phyloP scores from a whole-genome alignment of 2,329 filamentous ascomycete genomes.

The Coniochaeta sp. region DNA sequence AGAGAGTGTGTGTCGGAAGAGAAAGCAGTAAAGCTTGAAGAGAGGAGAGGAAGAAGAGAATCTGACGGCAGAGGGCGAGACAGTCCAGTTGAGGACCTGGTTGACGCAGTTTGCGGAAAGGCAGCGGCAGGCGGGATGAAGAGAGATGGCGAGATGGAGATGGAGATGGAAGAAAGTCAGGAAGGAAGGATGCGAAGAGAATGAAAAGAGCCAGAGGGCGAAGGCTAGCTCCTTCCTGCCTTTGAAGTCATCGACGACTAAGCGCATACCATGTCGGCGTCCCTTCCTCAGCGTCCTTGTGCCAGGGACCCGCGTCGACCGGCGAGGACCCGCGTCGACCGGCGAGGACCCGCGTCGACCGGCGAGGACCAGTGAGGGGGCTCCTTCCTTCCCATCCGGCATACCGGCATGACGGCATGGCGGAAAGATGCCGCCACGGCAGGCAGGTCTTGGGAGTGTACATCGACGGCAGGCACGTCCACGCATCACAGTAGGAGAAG shows the following conservation, averaged over 20 bases:
- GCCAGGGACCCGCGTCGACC: too few species aligned
- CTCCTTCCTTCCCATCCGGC: not conserved
- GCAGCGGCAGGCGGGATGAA: conserved; percentile 6
- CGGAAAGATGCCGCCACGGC: too few species aligned
- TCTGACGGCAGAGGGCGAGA: not conserved
- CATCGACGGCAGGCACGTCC: not conserved
- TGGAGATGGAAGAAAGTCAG: not conserved
- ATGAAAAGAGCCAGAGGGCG: not conserved
- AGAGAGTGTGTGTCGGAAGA: not conserved
- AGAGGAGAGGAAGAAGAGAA: not conserved
- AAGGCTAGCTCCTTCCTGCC: not conserved
- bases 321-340: too few species aligned
- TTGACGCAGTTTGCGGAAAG: not conserved
- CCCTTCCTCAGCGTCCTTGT: too few species aligned
- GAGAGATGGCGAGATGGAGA: not conserved
- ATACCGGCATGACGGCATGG: too few species aligned
- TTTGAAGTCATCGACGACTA: conserved; percentile 1
- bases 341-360: too few species aligned
- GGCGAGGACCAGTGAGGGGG: too few species aligned
- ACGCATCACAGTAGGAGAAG: not conserved
- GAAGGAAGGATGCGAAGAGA: not conserved
- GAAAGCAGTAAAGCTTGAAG: conserved; percentile 5
- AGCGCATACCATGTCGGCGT: too few species aligned
- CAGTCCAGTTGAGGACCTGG: too few species aligned
- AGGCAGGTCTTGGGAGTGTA: not conserved